phyloP scores from a whole-genome alignment of 1,284 basidiomycete species.

The Pholiota adiposa region DNA sequence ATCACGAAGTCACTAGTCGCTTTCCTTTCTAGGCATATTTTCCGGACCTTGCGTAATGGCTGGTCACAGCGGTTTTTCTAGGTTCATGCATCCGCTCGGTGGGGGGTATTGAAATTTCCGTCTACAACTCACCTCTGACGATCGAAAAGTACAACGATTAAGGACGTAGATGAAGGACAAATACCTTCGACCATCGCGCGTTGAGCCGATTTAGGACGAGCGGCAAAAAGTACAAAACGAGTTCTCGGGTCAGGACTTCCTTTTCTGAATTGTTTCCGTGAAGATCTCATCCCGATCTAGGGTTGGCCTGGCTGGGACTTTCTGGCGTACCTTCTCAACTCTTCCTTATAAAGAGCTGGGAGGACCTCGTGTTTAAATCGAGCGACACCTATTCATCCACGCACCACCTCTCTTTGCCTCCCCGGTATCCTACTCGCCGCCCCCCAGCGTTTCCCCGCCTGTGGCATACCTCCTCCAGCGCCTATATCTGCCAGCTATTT shows the following conservation, averaged over 20 bases:
- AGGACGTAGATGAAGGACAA: not conserved
- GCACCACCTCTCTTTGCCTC: conserved; percentile 25
- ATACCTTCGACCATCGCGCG: not conserved
- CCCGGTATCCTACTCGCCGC: conserved; percentile 18
- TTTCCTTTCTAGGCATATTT: not conserved
- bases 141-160: not conserved
- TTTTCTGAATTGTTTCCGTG: conserved; percentile 17
- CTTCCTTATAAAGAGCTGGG: conserved; percentile 28
- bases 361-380: conserved; percentile 35
- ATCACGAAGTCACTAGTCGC: not conserved
- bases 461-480: conserved; percentile 2
- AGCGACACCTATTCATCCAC: conserved; percentile 28
- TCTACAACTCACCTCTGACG: too few relatives aligned
- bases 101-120: not conserved
- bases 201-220: conserved; percentile 4
- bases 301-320: conserved; percentile 21
- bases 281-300: conserved; percentile 29
- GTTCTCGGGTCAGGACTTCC: conserved; percentile 20
- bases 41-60: not conserved
- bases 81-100: not conserved
- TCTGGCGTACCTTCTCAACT: conserved; percentile 20
- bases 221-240: conserved; percentile 3
- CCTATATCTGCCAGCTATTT: not conserved
- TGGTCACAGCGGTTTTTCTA: not conserved
- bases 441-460: conserved; percentile 1